Percentiles rank a stretch among this genome's conserved stretches.
Evolutionary conservation across 164 flowering plant genomes (phyloP).

Genomic region (Saururus chinensis): DNA sequence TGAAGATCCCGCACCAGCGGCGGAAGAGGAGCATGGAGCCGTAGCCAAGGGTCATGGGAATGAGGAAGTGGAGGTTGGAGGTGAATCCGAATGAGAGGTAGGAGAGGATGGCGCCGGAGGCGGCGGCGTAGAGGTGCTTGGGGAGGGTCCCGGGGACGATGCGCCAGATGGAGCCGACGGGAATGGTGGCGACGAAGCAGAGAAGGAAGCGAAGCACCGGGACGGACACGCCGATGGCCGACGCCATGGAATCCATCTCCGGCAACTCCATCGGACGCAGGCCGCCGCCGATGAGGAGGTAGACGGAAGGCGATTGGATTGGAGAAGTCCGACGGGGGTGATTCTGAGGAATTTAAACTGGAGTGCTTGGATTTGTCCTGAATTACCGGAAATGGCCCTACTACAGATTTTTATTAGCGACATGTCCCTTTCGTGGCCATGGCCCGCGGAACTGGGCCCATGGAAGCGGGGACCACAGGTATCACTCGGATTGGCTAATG

Average conservation of each 20-base stretch:
- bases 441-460: too few relatives aligned
- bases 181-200: conserved; percentile 85
- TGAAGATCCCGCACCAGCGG: conserved; percentile 55
- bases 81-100: conserved; percentile 87
- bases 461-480: too few relatives aligned
- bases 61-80: conserved; percentile 81
- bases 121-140: conserved; percentile 59
- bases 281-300: too few relatives aligned
- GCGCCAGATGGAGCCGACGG: conserved; percentile 62
- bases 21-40: conserved; percentile 69
- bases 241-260: conserved; percentile 60
- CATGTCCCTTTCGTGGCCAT: too few relatives aligned
- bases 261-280: conserved; percentile 15
- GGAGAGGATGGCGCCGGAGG: conserved; percentile 60
- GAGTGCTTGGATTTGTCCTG: too few relatives aligned
- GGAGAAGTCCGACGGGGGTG: too few relatives aligned
- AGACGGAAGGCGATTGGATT: too few relatives aligned
- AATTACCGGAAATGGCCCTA: too few relatives aligned
- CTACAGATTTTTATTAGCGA: too few relatives aligned
- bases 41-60: conserved; percentile 76
- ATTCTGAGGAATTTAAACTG: too few relatives aligned
- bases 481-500: too few relatives aligned
- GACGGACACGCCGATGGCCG: conserved; percentile 63
- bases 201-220: conserved; percentile 74
- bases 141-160: conserved; percentile 50